Evolutionary conservation across 352 stramenopile genomes (phyloP).

Genomic region (Pythium vanterpoolii): DNA sequence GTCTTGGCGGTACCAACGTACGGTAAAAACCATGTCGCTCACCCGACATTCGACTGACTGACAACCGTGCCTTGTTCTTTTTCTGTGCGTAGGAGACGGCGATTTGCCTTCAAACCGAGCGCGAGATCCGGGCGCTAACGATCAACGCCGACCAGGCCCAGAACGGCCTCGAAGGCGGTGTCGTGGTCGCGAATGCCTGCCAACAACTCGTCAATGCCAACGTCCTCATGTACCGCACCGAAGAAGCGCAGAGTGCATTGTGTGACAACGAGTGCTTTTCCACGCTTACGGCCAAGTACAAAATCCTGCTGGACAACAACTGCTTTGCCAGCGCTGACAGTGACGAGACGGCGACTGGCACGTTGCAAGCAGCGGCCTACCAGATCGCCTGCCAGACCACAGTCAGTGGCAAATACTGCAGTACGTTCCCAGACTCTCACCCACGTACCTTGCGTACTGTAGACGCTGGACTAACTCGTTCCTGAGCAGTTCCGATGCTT

Average conservation of each 20-base stretch:
- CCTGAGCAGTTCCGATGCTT: constrained; percentile 48
- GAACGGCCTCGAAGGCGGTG: constrained; percentile 61
- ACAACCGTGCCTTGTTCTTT: no score
- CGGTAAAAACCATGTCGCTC: neutral
- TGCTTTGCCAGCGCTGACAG: constrained; percentile 55
- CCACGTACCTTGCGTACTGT: neutral
- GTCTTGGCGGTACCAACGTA: constrained; percentile 34
- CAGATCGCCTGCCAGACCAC: constrained; percentile 70
- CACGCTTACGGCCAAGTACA: constrained; percentile 59
- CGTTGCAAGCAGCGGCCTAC: constrained; percentile 57
- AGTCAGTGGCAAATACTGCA: constrained; percentile 59
- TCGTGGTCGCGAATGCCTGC: constrained; percentile 49
- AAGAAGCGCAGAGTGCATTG: constrained; percentile 55
- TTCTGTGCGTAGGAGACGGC: constrained; percentile 25
- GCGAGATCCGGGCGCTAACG: constrained; percentile 44
- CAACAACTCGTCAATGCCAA: constrained; percentile 55
- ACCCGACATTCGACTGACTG: neutral
- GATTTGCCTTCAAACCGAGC: constrained; percentile 43
- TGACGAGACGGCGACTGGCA: constrained; percentile 52
- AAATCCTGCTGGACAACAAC: constrained; percentile 55
- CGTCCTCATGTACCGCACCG: constrained; percentile 43
- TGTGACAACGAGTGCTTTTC: constrained; percentile 66
- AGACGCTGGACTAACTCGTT: neutral
- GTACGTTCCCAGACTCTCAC: constrained; percentile 29
- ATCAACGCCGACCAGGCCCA: constrained; percentile 55